Evolutionary conservation across 2,329 filamentous ascomycete genomes (phyloP), one percentile per base, ranked within the genome.

Genomic region (Aspergillus glaucus): DNA sequence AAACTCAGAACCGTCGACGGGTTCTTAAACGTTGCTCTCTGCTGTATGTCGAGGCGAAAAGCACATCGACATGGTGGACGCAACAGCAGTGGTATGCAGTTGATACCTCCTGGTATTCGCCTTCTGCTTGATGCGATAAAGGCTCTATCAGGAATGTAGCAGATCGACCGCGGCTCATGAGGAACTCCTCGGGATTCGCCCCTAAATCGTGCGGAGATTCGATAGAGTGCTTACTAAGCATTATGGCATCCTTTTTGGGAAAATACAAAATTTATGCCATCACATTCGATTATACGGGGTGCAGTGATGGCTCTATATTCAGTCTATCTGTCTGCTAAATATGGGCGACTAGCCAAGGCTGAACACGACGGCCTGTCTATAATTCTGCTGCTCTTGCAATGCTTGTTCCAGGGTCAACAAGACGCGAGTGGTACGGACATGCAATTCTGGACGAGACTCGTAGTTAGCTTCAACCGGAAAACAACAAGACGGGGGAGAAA

Each of bases 331-430:
- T 28, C 26, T 30, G 10, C 9, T 30, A 12, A 4, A 9, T 30
- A 30, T 12, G 10, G 4, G 26, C 26, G 26, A 30, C 19, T 40
- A 40, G 8, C 37, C 37, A 40, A 40, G 37, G 19, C 37, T 40
- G 48, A 72, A 69, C 5, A 71, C 58, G 45, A 89, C 75, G 47
- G 85, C 83, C 68, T 84, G 87, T 62, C 79, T 76, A 51, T 77
- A 71, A 42, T 75, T 75, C 43, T 78, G 70, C 55, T 86, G 78
- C 59, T 86, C 79, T 44, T 77, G 71, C 49, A 81, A 71, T 1
- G 82, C 82, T 60, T 79, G 74, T 62, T 93, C 88, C 21, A 59
- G 3, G 30, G 32, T 15, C 24, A 49, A 41, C 36, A 47, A 21
- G 7, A 51, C 26, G 2, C 24, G 14, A 30, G 15, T 36, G 6